phyloP scores from a whole-genome alignment of 306 rosid species.

The Malus fusca region DNA sequence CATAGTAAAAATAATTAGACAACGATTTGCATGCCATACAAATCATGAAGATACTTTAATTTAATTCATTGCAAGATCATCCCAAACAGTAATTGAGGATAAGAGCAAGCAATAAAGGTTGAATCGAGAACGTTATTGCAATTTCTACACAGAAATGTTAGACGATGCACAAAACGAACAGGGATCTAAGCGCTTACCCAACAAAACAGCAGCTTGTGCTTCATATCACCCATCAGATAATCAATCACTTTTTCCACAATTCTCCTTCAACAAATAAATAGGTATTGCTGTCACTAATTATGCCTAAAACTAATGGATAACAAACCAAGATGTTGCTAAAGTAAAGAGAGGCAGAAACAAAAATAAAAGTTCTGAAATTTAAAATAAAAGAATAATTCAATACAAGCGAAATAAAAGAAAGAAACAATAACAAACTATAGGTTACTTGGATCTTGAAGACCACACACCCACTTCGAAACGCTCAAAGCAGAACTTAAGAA shows the following conservation, averaged over 20 bases:
- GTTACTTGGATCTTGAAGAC: conserved; percentile 82
- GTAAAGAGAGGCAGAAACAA: not conserved
- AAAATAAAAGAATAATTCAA: not conserved
- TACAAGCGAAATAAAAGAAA: not conserved
- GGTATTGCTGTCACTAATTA: conserved; percentile 5
- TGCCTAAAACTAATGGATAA: not conserved
- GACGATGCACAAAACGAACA: not conserved
- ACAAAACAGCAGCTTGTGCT: conserved; percentile 55
- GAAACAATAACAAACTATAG: conserved; percentile 2
- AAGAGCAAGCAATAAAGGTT: not conserved
- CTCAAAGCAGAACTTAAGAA: conserved; percentile 79
- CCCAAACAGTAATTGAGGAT: not conserved
- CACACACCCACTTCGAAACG: conserved; percentile 81
- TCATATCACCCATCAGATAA: conserved; percentile 63
- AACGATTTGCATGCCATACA: not conserved
- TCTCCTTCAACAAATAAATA: conserved; percentile 42
- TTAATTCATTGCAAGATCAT: not conserved
- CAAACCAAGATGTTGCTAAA: not conserved
- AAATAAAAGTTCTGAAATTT: not conserved
- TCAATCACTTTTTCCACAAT: conserved; percentile 27
- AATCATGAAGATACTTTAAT: not conserved
- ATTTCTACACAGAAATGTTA: not conserved
- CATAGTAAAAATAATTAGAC: not conserved
- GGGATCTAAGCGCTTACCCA: conserved; percentile 51
- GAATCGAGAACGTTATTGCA: not conserved